Evolutionary conservation across 106 monocot genomes (phyloP).

Genomic region (Gastrodia elata): DNA sequence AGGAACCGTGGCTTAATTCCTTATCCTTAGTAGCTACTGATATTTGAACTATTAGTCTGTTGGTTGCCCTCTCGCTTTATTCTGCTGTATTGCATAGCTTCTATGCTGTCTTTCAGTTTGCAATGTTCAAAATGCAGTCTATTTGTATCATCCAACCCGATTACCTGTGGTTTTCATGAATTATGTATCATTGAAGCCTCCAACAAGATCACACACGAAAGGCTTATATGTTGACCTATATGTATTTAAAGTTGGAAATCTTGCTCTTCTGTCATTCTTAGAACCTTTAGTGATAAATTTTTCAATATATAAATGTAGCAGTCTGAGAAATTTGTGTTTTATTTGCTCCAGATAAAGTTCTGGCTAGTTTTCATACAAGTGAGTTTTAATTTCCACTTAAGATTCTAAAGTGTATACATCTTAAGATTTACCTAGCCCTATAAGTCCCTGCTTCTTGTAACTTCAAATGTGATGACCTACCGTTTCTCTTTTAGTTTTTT

Average conservation of each 20-base stretch:
- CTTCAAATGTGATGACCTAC: too few species aligned
- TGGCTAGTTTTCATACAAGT: too few species aligned
- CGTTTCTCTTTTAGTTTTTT: too few species aligned
- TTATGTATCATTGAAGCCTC: neutral
- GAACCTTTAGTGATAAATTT: neutral
- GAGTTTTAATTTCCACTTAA: too few species aligned
- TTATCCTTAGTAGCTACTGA: neutral
- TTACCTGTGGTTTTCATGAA: neutral
- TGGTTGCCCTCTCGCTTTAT: neutral
- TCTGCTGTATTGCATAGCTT: neutral
- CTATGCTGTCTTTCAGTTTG: neutral
- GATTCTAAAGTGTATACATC: too few species aligned
- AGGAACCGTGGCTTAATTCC: neutral
- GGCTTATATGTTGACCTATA: neutral
- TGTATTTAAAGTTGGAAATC: neutral
- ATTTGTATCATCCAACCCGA: neutral
- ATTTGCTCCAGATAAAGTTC: neutral
- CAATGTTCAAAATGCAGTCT: neutral
- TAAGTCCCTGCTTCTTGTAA: too few species aligned
- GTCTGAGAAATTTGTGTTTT: neutral
- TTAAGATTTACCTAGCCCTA: too few species aligned
- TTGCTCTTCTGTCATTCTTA: neutral
- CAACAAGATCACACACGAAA: neutral
- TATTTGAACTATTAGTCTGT: neutral
- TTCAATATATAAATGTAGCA: neutral